Base-by-base conservation (phyloP, 352 stramenopile species). In the Globisporangium spiculum region DNA sequence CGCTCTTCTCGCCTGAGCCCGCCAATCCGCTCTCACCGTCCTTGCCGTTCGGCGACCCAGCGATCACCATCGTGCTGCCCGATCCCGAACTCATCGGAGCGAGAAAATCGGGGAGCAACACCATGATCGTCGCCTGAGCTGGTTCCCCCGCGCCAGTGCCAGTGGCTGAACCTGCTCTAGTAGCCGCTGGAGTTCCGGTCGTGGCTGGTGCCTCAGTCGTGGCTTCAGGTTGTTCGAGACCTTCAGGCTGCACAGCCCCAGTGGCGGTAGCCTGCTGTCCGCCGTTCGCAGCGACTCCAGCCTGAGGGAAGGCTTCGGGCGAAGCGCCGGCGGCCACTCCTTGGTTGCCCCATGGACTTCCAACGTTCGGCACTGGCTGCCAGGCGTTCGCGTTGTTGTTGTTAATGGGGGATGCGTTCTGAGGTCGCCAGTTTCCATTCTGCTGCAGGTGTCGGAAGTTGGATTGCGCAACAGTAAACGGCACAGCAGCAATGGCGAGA, bases 41-140 rank as follows among this genome's bases (percentile, higher is more conserved):
- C 22, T 69, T 60, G 26, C 67, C 67, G 16, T 74, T 57, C 1
- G 67, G 70, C 22, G 68, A 61, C 50, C 75, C 72, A 38, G 75
- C 79, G 58, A 81, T 32, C 18, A 69, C 78, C 78, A 86, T 81
- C 52, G 74, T 69, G 36, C 77, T 83, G 22, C 75, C 74, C 0
- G 79, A 88, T 32, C 79, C 77, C 46, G 77, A 83, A 26, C n/a
- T 18, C n/a, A 22, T 32, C 10, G 67, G 66, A 7, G 78, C 75
- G n/a, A 88, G 70, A 41, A 79, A 83, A 48, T 83, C 79, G 3
- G 77, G 79, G 54, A 88, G 60, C 8, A 88, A 63, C 46, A 88
- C 77, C 79, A 88, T 88, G 65, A 88, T 83, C 36, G 79, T 85
- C n/a, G 75, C 71, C 18, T 78, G 77, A 12, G 56, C 46, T 59